These are phyloP conservation scores for Trichocladium antarcticum DNA, from an alignment of 495 filamentous ascomycete genomes.

Conservation along the genomic window DNA sequence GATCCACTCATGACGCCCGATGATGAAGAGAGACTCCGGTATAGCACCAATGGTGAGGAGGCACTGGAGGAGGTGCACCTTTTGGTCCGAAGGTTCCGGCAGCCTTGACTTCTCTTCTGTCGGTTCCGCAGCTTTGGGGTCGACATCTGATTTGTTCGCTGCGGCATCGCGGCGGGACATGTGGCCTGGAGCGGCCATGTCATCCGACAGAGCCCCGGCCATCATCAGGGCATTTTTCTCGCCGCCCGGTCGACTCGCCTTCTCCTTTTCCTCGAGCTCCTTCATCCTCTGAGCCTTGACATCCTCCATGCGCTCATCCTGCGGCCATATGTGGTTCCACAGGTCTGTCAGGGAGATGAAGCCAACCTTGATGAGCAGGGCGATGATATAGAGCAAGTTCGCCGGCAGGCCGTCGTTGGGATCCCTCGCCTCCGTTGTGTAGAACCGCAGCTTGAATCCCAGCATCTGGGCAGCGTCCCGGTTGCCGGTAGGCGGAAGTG, in stretches of 20 bases:
- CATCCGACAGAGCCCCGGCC: conserved; percentile 80
- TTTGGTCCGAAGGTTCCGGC: conserved; percentile 81
- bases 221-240: conserved; percentile 76
- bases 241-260: conserved; percentile 49
- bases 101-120: conserved; percentile 50
- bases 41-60: conserved; percentile 85
- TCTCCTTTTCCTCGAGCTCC: conserved; percentile 71
- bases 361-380: conserved; percentile 89
- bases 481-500: conserved; percentile 74
- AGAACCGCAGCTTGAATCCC: conserved; percentile 96
- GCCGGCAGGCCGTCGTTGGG: conserved; percentile 61
- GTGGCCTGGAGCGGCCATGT: conserved; percentile 32
- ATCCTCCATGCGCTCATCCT: conserved; percentile 67
- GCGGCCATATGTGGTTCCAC: conserved; percentile 84
- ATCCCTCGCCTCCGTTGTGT: conserved; percentile 60
- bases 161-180: conserved; percentile 26
- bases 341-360: conserved; percentile 93
- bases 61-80: conserved; percentile 69
- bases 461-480: conserved; percentile 85
- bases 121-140: conserved; percentile 37
- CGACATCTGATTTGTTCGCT: conserved; percentile 39
- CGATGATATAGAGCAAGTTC: conserved; percentile 82
- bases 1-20: conserved; percentile 86
- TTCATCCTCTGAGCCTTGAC: conserved; percentile 54
- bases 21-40: conserved; percentile 83